Conservation (phyloP, 257 asterid genomes). For the Capsicum chinense region DNA sequence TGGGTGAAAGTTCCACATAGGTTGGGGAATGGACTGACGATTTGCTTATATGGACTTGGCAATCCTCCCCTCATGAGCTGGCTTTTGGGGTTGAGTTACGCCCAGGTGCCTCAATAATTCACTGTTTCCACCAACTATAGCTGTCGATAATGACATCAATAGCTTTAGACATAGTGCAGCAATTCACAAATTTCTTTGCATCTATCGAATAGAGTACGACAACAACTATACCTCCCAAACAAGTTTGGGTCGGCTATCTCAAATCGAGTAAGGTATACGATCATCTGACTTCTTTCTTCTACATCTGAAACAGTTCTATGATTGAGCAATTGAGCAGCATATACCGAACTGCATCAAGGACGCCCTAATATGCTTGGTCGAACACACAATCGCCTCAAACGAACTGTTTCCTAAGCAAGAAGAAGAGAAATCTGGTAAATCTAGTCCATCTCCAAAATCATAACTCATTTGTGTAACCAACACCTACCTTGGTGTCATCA, state of each 20-base stretch:
- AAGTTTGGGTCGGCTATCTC: background rate
- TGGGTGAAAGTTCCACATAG: no score
- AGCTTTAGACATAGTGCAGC: background rate
- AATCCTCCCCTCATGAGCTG: no score
- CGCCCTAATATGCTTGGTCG: constrained; percentile 56
- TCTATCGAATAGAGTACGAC: background rate
- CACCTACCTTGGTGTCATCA: constrained; percentile 65
- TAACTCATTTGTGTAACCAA: background rate
- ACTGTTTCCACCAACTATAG: background rate
- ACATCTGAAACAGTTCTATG: background rate
- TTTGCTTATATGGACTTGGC: no score
- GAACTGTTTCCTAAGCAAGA: constrained; percentile 69
- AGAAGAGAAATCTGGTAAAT: background rate
- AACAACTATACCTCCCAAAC: background rate
- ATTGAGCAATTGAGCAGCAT: background rate
- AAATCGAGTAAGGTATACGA: background rate
- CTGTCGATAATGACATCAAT: background rate
- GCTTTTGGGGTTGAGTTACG: no score
- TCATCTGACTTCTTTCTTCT: background rate
- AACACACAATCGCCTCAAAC: constrained; percentile 75
- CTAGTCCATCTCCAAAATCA: background rate
- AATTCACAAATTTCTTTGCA: constrained; percentile 8
- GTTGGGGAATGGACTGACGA: no score
- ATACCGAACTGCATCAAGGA: background rate
- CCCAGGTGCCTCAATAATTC: no score